phyloP scores from a whole-genome alignment of 2,329 filamentous ascomycete species.

The Alternaria triticimaculans region DNA sequence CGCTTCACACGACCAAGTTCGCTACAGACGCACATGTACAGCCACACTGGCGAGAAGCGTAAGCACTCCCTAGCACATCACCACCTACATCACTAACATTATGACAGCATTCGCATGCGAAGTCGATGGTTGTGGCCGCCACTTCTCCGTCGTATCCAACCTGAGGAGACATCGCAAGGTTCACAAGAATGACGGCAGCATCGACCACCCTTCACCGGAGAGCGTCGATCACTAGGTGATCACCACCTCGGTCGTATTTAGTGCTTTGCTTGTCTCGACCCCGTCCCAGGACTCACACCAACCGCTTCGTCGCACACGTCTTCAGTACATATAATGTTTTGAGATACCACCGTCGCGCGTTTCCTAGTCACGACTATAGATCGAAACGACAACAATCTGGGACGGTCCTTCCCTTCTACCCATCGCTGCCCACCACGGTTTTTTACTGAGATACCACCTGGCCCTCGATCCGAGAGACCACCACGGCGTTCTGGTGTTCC shows the following conservation, averaged over 20 bases:
- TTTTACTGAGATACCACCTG: constrained; percentile 35
- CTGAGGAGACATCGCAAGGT: constrained; percentile 94
- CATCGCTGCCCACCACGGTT: constrained; percentile 33
- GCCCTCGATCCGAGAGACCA: constrained; percentile 12
- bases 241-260: constrained; percentile 16
- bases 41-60: constrained; percentile 98
- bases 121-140: constrained; percentile 90
- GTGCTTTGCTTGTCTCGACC: constrained; percentile 10
- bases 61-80: constrained; percentile 55
- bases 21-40: constrained; percentile 97
- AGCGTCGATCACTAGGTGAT: constrained; percentile 45
- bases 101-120: constrained; percentile 85
- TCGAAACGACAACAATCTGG: constrained; percentile 31
- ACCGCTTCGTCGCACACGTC: neutral
- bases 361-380: constrained; percentile 34
- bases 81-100: constrained; percentile 8
- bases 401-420: constrained; percentile 39
- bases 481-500: constrained; percentile 32
- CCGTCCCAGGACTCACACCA: constrained; percentile 1
- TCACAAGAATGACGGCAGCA: constrained; percentile 74
- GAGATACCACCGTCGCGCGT: constrained; percentile 48
- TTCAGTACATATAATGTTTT: constrained; percentile 31
- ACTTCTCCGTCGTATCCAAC: constrained; percentile 98
- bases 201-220: constrained; percentile 57
- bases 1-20: constrained; percentile 94